Conservation (phyloP, 1,139 yeast genomes). For the Barnettozyma hawaiiensis region DNA sequence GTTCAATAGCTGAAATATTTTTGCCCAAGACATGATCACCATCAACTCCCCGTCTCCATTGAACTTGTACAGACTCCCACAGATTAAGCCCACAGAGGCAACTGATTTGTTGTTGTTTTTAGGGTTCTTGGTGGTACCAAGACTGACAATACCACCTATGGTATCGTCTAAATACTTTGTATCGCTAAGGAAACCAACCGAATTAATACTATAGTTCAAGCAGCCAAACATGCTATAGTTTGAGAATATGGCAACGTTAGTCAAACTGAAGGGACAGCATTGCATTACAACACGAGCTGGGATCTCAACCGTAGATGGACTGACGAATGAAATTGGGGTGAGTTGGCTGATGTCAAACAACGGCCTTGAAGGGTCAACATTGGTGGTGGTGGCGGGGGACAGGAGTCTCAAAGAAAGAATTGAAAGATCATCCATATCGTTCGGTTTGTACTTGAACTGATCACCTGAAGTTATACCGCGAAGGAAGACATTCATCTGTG, state of each 20-base stretch:
- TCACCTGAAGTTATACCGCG: conserved; percentile 14
- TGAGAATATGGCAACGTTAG: conserved; percentile 52
- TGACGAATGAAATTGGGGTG: conserved; percentile 10
- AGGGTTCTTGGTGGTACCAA: conserved; percentile 1
- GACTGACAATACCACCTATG: conserved; percentile 52
- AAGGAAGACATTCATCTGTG: conserved; percentile 7
- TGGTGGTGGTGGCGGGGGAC: neutral
- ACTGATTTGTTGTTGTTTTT: neutral
- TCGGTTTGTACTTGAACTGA: conserved; percentile 20
- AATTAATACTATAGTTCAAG: conserved; percentile 32
- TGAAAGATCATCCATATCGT: conserved; percentile 1
- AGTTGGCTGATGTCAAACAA: conserved; percentile 11
- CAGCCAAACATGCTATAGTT: conserved; percentile 43
- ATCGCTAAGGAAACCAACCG: conserved; percentile 42
- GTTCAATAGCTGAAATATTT: conserved; percentile 21
- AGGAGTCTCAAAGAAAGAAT: conserved; percentile 9
- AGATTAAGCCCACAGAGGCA: conserved; percentile 44
- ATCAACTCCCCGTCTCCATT: conserved; percentile 61
- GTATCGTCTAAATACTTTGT: conserved; percentile 56
- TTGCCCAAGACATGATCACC: conserved; percentile 46
- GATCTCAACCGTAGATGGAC: conserved; percentile 6
- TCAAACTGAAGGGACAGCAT: conserved; percentile 52
- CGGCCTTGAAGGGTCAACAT: neutral
- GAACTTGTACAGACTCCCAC: conserved; percentile 43
- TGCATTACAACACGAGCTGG: conserved; percentile 29